Percentiles rank a stretch among this genome's conserved stretches.
Evolutionary conservation across 2,329 filamentous ascomycete species (phyloP).

Genomic region (Dendrostoma leiphaemia): DNA sequence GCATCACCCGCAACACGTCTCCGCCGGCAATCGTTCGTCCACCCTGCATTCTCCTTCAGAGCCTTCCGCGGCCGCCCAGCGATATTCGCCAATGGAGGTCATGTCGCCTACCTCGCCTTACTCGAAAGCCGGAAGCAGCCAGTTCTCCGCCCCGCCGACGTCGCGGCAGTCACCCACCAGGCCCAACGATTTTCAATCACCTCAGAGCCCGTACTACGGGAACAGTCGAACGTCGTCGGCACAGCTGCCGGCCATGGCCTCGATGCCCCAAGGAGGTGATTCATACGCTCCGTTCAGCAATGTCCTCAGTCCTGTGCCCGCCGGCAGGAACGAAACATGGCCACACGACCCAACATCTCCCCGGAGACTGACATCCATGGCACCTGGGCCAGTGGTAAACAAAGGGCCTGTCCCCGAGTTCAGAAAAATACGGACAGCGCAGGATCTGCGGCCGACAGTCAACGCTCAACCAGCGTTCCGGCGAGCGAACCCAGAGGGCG

Average conservation of each 20-base stretch:
- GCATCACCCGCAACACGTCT: constrained; percentile 72
- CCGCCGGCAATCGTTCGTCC: constrained; percentile 41
- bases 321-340: constrained; percentile 52
- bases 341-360: constrained; percentile 57
- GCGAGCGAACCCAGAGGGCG: constrained; percentile 91
- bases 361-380: constrained; percentile 49
- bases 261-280: constrained; percentile 66
- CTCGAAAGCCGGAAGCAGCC: constrained; percentile 50
- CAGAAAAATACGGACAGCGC: constrained; percentile 68
- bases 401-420: constrained; percentile 84
- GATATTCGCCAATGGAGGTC: constrained; percentile 95
- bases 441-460: constrained; percentile 78
- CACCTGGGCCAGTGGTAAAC: constrained; percentile 40
- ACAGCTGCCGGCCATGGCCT: constrained; percentile 71
- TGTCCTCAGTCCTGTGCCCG: constrained; percentile 57
- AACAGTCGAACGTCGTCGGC: constrained; percentile 52
- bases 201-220: constrained; percentile 37
- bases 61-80: constrained; percentile 78
- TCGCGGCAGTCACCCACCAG: constrained; percentile 78
- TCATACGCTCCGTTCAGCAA: constrained; percentile 67
- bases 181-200: constrained; percentile 58
- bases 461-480: constrained; percentile 87
- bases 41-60: constrained; percentile 75
- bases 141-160: constrained; percentile 51
- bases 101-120: constrained; percentile 81